Percentiles rank a stretch among this genome's conserved stretches.
Evolutionary conservation across 345 rosid genomes (phyloP).

Genomic region (Syzygium jambos): DNA sequence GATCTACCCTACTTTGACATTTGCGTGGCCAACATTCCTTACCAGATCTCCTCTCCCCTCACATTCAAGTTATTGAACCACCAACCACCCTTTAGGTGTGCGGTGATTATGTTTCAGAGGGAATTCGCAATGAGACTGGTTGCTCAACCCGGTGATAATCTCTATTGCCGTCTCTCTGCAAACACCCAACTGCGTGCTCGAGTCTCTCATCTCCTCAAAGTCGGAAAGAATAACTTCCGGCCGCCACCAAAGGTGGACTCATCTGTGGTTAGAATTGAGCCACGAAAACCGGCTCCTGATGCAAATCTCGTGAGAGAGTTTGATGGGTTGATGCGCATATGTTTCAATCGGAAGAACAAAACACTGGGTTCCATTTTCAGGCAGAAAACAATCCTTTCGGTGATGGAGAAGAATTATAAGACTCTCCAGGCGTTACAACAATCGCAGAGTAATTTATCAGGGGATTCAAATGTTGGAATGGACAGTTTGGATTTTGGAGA

Average conservation of each 20-base stretch:
- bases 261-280: slow-evolving; percentile 87
- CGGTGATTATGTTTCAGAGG: slow-evolving; percentile 84
- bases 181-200: slow-evolving; percentile 84
- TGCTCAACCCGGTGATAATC: slow-evolving; percentile 82
- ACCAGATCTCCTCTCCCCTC: slow-evolving; percentile 89
- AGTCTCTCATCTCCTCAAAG: slow-evolving; percentile 85
- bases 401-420: slow-evolving; percentile 78
- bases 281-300: slow-evolving; percentile 59
- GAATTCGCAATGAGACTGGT: slow-evolving; percentile 93
- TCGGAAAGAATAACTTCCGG: slow-evolving; percentile 88
- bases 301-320: slow-evolving; percentile 61
- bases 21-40: slow-evolving; percentile 89
- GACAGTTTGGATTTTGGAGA: slow-evolving; percentile 18
- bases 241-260: slow-evolving; percentile 97
- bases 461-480: slow-evolving; percentile 6
- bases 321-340: slow-evolving; percentile 81
- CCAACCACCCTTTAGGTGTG: slow-evolving; percentile 79
- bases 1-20: slow-evolving; percentile 87
- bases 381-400: slow-evolving; percentile 50
- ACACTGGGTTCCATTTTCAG: slow-evolving; percentile 76
- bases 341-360: slow-evolving; percentile 89
- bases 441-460: slow-evolving; percentile 10
- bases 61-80: slow-evolving; percentile 74
- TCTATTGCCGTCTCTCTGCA: slow-evolving; percentile 78
- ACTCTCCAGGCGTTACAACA: slow-evolving; percentile 58